A percentile compares a stretch with the other conserved stretches of the same genome.
phyloP scores from a whole-genome alignment of 306 rosid genomes.

The Myrica gale region DNA sequence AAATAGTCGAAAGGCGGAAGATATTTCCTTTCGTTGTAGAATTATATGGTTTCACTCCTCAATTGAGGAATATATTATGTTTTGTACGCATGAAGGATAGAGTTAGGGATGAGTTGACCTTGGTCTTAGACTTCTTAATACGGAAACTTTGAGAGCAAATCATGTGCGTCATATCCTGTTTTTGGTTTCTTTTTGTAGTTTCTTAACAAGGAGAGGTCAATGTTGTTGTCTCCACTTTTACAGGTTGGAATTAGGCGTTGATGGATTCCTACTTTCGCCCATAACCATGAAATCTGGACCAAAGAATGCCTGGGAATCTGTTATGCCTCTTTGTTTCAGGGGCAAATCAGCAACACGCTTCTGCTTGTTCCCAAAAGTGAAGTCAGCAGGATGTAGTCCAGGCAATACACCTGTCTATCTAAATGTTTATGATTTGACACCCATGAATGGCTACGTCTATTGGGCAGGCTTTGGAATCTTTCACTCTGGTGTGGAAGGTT shows the following conservation, averaged over 20 bases:
- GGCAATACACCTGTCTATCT: conserved; percentile 80
- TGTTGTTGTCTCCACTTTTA: conserved; percentile 11
- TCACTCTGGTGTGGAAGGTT: conserved; percentile 93
- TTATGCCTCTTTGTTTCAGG: conserved; percentile 66
- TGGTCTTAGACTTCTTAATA: too few species aligned
- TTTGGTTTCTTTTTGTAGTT: conserved; percentile 5
- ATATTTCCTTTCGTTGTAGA: conserved; percentile 12
- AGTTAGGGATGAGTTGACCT: background rate
- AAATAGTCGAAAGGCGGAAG: conserved; percentile 12
- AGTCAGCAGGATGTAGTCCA: conserved; percentile 50
- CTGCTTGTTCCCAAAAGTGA: conserved; percentile 71
- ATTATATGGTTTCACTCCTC: background rate
- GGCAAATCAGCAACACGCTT: conserved; percentile 66
- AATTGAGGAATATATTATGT: background rate
- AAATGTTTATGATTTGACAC: conserved; percentile 88
- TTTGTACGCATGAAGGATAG: background rate
- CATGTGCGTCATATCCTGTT: background rate
- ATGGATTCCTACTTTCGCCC: conserved; percentile 35
- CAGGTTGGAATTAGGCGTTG: conserved; percentile 49
- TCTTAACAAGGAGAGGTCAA: conserved; percentile 4
- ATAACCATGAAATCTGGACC: conserved; percentile 73
- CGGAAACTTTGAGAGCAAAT: too few species aligned
- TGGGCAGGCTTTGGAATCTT: conserved; percentile 98
- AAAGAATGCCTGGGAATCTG: conserved; percentile 60
- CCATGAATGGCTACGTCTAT: conserved; percentile 78